Conservation (phyloP, 2,329 filamentous ascomycete species). For the Leptographium galeiforme region DNA sequence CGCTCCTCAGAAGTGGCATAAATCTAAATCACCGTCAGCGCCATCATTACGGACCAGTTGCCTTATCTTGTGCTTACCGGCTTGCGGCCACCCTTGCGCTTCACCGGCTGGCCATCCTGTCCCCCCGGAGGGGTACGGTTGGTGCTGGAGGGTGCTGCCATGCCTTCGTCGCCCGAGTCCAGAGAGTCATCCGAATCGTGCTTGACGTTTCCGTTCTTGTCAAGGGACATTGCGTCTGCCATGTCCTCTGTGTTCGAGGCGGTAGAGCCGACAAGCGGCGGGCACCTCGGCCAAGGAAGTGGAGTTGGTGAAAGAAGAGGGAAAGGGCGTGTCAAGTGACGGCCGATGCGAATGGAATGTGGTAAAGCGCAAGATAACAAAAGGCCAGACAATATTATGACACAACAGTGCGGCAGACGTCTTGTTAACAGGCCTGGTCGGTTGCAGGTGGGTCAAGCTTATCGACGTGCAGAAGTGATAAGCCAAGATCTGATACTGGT, state of each 20-base stretch:
- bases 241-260: conserved; percentile 32
- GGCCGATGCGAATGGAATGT: background rate
- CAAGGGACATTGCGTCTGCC: conserved; percentile 56
- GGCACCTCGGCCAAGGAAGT: conserved; percentile 19
- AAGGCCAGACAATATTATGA: background rate
- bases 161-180: conserved; percentile 46
- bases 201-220: conserved; percentile 42
- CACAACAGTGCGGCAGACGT: background rate
- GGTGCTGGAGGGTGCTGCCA: conserved; percentile 23
- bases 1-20: conserved; percentile 98
- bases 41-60: background rate
- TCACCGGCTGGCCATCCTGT: conserved; percentile 54
- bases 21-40: conserved; percentile 43
- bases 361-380: background rate
- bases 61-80: conserved; percentile 53
- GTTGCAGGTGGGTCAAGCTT: background rate
- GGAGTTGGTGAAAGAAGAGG: background rate
- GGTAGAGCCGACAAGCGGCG: conserved; percentile 28
- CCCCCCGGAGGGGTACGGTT: conserved; percentile 20
- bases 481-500: background rate
- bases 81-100: conserved; percentile 95
- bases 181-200: conserved; percentile 50
- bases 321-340: background rate
- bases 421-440: background rate
- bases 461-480: background rate